Evolutionary conservation across 2,329 filamentous ascomycete species (phyloP).

Genomic region (Stagonosporopsis cucurbitacearum): DNA sequence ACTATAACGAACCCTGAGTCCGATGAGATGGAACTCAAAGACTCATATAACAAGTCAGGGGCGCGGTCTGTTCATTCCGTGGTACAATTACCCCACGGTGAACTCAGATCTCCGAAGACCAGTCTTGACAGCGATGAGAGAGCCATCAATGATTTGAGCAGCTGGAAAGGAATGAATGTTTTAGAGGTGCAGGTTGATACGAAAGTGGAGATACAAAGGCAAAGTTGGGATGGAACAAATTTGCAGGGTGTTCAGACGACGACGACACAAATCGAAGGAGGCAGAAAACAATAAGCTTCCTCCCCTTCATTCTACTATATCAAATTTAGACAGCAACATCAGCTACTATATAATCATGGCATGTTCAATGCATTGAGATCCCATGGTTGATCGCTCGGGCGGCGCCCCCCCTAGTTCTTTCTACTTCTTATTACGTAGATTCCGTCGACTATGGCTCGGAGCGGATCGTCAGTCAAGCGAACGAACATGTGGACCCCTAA

Average conservation of each 20-base stretch:
- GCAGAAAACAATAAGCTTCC: neutral
- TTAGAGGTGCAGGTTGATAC: conserved; percentile 37
- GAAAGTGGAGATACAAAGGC: conserved; percentile 38
- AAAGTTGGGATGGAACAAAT: conserved; percentile 21
- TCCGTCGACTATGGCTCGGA: neutral
- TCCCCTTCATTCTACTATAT: neutral
- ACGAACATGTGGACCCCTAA: conserved; percentile 1
- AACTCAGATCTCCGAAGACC: conserved; percentile 12
- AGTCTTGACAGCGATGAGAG: conserved; percentile 33
- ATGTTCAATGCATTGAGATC: neutral
- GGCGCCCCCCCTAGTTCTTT: neutral
- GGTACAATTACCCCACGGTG: neutral
- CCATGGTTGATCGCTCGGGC: neutral
- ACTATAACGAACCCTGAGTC: conserved; percentile 7
- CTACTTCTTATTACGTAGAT: neutral
- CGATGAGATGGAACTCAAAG: conserved; percentile 34
- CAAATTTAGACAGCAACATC: neutral
- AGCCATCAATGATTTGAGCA: conserved; percentile 13
- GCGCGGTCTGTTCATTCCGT: conserved; percentile 13
- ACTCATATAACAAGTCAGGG: conserved; percentile 19
- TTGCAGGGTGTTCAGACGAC: conserved; percentile 8
- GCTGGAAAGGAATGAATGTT: conserved; percentile 20
- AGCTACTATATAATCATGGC: neutral
- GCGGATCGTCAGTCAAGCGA: neutral
- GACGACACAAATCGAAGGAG: conserved; percentile 19